A percentile compares a stretch with the other conserved stretches of the same genome.
These are phyloP conservation scores for Raffaelea ambrosiae DNA, from an alignment of 2,329 filamentous ascomycete species.

Conservation along the genomic window DNA sequence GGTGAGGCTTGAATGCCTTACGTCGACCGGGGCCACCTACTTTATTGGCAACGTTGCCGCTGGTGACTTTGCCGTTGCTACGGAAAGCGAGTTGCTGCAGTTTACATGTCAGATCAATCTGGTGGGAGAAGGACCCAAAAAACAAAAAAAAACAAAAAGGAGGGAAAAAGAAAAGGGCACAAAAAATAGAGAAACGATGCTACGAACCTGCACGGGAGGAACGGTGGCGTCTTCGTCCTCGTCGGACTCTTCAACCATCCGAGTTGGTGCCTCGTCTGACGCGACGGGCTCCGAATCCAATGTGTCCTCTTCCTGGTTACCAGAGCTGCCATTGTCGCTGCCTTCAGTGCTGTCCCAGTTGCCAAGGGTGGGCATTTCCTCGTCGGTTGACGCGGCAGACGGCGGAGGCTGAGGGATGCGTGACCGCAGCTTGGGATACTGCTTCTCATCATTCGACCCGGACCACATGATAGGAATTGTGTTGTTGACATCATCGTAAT, in stretches of 20 bases:
- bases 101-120: too few species aligned
- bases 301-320: slow-evolving; percentile 33
- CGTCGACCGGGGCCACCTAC: slow-evolving; percentile 21
- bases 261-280: slow-evolving; percentile 10
- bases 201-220: background rate
- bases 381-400: slow-evolving; percentile 30
- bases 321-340: slow-evolving; percentile 46
- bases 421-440: slow-evolving; percentile 44
- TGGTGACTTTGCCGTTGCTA: background rate
- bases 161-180: background rate
- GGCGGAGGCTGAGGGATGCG: slow-evolving; percentile 31
- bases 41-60: slow-evolving; percentile 11
- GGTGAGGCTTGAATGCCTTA: slow-evolving; percentile 31
- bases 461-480: slow-evolving; percentile 64
- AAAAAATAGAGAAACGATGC: background rate
- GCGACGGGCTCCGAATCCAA: slow-evolving; percentile 15
- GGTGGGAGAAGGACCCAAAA: background rate
- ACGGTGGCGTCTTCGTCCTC: slow-evolving; percentile 7
- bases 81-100: slow-evolving; percentile 11
- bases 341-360: slow-evolving; percentile 35
- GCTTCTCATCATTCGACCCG: slow-evolving; percentile 47
- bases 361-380: slow-evolving; percentile 38
- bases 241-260: slow-evolving; percentile 28
- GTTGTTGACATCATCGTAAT: slow-evolving; percentile 49
- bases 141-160: background rate